phyloP scores from a whole-genome alignment of 495 filamentous ascomycete species.

The Copromyces sp. region DNA sequence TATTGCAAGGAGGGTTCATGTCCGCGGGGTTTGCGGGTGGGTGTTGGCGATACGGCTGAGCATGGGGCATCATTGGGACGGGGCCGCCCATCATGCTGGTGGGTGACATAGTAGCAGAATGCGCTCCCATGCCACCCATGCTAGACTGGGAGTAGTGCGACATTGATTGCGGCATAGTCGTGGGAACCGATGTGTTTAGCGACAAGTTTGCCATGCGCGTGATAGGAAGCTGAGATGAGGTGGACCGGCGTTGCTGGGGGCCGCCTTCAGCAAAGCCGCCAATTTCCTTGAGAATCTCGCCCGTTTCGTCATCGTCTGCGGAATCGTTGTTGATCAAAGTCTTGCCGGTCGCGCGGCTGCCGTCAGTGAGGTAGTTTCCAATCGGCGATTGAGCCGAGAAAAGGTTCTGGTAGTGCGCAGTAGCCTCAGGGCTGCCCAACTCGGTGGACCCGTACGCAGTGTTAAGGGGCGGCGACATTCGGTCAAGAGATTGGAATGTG shows the following conservation, averaged over 20 bases:
- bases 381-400: constrained; percentile 83
- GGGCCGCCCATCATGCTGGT: constrained; percentile 36
- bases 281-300: constrained; percentile 72
- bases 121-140: constrained; percentile 34
- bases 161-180: constrained; percentile 35
- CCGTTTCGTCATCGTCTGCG: constrained; percentile 72
- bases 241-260: constrained; percentile 50
- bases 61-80: constrained; percentile 1
- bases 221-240: constrained; percentile 64
- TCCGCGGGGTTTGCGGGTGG: constrained; percentile 66
- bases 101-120: constrained; percentile 50
- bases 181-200: constrained; percentile 50
- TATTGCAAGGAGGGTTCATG: constrained; percentile 97
- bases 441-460: constrained; percentile 47
- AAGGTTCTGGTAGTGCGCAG: constrained; percentile 56
- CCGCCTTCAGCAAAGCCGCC: constrained; percentile 77
- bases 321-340: constrained; percentile 75
- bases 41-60: constrained; percentile 22
- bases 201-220: constrained; percentile 62
- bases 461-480: constrained; percentile 54
- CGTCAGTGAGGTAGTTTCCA: constrained; percentile 60
- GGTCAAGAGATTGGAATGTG: constrained; percentile 63
- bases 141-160: constrained; percentile 40
- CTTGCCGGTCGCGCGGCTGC: constrained; percentile 65
- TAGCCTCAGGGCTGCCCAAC: constrained; percentile 49